Percentiles rank a stretch among this genome's conserved stretches.
Conservation (phyloP, 176 grass and related monocot species). For the Poa pratensis region DNA sequence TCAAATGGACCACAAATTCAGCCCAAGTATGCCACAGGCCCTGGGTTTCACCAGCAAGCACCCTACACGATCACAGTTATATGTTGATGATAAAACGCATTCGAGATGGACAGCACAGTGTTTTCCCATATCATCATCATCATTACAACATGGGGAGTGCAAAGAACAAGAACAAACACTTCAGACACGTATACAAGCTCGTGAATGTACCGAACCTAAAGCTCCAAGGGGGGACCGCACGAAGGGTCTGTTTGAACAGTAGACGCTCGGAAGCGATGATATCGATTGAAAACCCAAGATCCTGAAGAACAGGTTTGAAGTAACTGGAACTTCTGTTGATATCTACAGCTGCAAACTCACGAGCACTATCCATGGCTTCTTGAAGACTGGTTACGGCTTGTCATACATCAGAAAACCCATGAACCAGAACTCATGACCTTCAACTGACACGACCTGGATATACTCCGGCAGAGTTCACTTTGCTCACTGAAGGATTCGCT, state of each 20-base stretch:
- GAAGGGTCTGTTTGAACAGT: slow-evolving; percentile 50
- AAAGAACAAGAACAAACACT: slow-evolving; percentile 35
- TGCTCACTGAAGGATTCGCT: slow-evolving; percentile 87
- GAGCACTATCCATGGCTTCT: slow-evolving; percentile 67
- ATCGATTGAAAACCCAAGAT: not conserved
- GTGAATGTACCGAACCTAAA: slow-evolving; percentile 40
- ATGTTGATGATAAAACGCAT: slow-evolving; percentile 11
- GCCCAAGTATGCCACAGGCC: not conserved
- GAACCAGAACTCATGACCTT: slow-evolving; percentile 91
- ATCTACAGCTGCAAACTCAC: slow-evolving; percentile 67
- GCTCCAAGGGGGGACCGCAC: not conserved
- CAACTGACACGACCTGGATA: slow-evolving; percentile 80
- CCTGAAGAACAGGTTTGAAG: not conserved
- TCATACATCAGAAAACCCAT: slow-evolving; percentile 89
- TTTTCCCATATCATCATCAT: slow-evolving; percentile 45
- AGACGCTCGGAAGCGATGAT: slow-evolving; percentile 34
- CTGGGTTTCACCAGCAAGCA: not conserved
- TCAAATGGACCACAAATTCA: not conserved
- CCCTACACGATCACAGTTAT: not conserved
- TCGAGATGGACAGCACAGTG: slow-evolving; percentile 34
- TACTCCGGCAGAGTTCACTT: slow-evolving; percentile 76
- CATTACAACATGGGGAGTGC: slow-evolving; percentile 43
- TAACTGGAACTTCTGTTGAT: not conserved
- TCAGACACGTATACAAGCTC: slow-evolving; percentile 43
- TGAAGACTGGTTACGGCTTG: slow-evolving; percentile 67